These are phyloP conservation scores for Lodderomyces elongisporus DNA, from an alignment of 1,139 yeast genomes.

Conservation along the genomic window DNA sequence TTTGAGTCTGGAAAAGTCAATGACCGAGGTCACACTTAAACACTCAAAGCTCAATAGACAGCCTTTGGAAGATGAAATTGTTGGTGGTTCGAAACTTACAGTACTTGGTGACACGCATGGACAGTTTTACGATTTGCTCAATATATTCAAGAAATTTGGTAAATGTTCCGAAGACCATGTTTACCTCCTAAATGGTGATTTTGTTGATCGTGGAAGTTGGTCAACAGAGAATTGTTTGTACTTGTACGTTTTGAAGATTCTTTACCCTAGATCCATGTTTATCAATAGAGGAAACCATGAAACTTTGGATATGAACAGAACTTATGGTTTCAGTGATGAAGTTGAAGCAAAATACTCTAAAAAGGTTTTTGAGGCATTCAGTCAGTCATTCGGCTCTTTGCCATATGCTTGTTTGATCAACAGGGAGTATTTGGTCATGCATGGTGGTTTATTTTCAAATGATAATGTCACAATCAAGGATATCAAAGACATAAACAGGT, in stretches of 20 bases:
- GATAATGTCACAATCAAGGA: slow-evolving; percentile 70
- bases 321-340: slow-evolving; percentile 95
- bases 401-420: slow-evolving; percentile 86
- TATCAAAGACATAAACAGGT: slow-evolving; percentile 65
- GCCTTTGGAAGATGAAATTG: slow-evolving; percentile 15
- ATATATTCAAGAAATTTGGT: slow-evolving; percentile 73
- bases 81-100: slow-evolving; percentile 49
- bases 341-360: slow-evolving; percentile 86
- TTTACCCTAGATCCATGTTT: slow-evolving; percentile 68
- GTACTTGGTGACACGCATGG: slow-evolving; percentile 99
- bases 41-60: slow-evolving; percentile 19
- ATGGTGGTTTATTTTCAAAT: slow-evolving; percentile 89
- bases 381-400: slow-evolving; percentile 79
- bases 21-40: slow-evolving; percentile 64
- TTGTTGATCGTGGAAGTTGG: slow-evolving; percentile 98
- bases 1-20: slow-evolving; percentile 61
- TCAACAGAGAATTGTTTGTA: slow-evolving; percentile 91
- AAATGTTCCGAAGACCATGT: slow-evolving; percentile 61
- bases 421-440: slow-evolving; percentile 77
- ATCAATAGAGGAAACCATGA: slow-evolving; percentile 96
- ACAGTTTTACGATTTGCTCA: slow-evolving; percentile 83
- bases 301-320: slow-evolving; percentile 93
- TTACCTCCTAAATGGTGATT: slow-evolving; percentile 92
- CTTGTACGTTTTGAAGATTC: slow-evolving; percentile 70
- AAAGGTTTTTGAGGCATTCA: slow-evolving; percentile 76